A percentile compares a stretch with the other conserved stretches of the same genome.
These are phyloP conservation scores for Tricholoma saponaceum DNA, from an alignment of 768 basidiomycete species.

Conservation along the genomic window DNA sequence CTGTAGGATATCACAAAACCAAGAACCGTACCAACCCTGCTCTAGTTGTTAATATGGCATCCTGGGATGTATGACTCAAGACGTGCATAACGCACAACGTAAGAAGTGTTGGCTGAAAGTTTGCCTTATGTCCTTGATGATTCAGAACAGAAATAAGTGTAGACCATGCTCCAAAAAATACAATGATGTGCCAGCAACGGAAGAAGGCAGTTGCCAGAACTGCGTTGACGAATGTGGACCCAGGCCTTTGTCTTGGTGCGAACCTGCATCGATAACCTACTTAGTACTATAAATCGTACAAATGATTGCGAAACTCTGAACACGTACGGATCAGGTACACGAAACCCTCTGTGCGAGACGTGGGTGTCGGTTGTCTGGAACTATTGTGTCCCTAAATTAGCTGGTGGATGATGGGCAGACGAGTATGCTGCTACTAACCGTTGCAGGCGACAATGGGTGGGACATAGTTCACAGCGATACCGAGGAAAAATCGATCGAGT, in stretches of 20 bases:
- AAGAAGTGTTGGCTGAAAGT: constrained; percentile 51
- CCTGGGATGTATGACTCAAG: constrained; percentile 22
- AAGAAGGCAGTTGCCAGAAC: constrained; percentile 43
- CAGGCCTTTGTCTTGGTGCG: constrained; percentile 33
- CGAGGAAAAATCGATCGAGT: not conserved
- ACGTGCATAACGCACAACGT: constrained; percentile 51
- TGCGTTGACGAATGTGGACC: constrained; percentile 35
- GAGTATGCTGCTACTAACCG: constrained; percentile 2
- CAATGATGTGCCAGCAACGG: constrained; percentile 64
- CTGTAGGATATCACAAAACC: constrained; percentile 74
- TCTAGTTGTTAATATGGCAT: constrained; percentile 20
- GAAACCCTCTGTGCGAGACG: constrained; percentile 30
- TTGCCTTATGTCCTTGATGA: constrained; percentile 36
- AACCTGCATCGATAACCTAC: constrained; percentile 21
- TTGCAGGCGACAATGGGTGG: constrained; percentile 1
- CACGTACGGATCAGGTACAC: constrained; percentile 37
- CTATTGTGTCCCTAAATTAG: not conserved
- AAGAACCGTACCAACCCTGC: constrained; percentile 56
- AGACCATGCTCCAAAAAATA: constrained; percentile 64
- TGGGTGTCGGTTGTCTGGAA: constrained; percentile 24
- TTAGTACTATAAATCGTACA: not conserved
- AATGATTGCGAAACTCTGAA: not conserved
- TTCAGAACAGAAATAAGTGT: constrained; percentile 53
- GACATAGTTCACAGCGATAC: not conserved
- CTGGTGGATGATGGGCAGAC: not conserved